Conservation (phyloP, 352 stramenopile species). For the Blastocystis sp. region DNA sequence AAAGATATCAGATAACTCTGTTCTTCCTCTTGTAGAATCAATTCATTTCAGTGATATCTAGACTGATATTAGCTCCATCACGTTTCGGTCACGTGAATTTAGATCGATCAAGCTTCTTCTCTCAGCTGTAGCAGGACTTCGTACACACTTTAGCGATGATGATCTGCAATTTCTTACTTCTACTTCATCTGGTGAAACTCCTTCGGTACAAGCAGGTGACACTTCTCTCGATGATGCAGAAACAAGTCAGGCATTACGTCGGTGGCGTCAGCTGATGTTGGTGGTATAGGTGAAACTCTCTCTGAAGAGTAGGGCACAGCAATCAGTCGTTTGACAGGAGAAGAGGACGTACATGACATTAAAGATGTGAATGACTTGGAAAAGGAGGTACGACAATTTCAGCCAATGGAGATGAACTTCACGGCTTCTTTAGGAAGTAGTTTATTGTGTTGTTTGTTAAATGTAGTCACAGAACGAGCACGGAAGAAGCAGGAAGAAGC, state of each 20-base stretch:
- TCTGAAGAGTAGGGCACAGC: not conserved
- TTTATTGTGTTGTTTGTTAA: too few relatives aligned
- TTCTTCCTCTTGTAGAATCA: not conserved
- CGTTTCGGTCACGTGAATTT: not conserved
- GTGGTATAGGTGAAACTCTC: not conserved
- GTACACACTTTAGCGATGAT: not conserved
- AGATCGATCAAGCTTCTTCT: not conserved
- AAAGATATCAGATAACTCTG: not conserved
- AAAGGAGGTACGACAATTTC: conserved; percentile 1
- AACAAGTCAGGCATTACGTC: not conserved
- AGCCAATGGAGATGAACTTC: not conserved
- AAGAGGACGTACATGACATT: conserved; percentile 43
- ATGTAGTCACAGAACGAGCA: not conserved
- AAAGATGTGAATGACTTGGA: not conserved
- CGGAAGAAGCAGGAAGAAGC: conserved; percentile 14
- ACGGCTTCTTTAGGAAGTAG: conserved; percentile 18
- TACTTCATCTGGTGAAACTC: not conserved
- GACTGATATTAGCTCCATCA: not conserved
- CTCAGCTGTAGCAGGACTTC: not conserved
- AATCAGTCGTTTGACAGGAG: conserved; percentile 9
- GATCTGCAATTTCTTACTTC: not conserved
- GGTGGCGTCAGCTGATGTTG: conserved; percentile 9
- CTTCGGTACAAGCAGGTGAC: not conserved
- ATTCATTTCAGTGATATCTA: not conserved
- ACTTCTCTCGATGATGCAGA: not conserved